Evolutionary conservation across 257 asterid species (phyloP), one percentile per base, ranked within the genome.

Genomic region (Jasminum sambac): DNA sequence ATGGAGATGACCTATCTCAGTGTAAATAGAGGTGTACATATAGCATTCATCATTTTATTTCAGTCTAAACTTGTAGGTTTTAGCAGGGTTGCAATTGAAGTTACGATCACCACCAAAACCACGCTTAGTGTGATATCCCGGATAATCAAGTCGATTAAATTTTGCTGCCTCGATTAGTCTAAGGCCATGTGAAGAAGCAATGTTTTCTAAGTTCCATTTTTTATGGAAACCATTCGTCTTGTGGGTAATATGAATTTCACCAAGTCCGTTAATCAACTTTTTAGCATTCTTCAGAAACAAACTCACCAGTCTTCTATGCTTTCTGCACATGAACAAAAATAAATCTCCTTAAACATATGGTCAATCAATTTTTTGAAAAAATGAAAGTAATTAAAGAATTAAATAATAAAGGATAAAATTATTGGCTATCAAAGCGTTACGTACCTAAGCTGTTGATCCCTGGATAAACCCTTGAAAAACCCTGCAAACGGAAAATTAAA

Each of bases 401-500:
- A 30, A 30, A 30, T 30, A 30, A 30, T 4, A 30, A 30, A 30
- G 36, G 36, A 4, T 30, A 30, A 1, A 30, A 30, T 30, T 30
- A 30, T 30, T 30, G 36, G 36, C 4, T 1, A 30, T 30, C 36
- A 30, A 30, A 30, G 36, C 4, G 1, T 57, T 1, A n/a, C 77
- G 44, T 2, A 77, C 85, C 67, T 10, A 5, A 79, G 73, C 71
- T 43, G 72, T 37, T 55, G 25, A 0, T 76, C 63, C 2, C 76
- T 73, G 0, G 84, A 2, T 16, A 62, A 30, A 0, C 13, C 21
- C 70, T 71, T 76, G 80, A 79, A 71, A 62, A 74, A 70, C 10
- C 83, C 83, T 39, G 83, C 83, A 41, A 16, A 66, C 4, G 83
- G 83, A 38, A 79, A 79, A 63, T 79, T 79, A 68, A 14, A 74